Conservation (phyloP, 2,329 filamentous ascomycete species). For the Boeremia exigua region DNA sequence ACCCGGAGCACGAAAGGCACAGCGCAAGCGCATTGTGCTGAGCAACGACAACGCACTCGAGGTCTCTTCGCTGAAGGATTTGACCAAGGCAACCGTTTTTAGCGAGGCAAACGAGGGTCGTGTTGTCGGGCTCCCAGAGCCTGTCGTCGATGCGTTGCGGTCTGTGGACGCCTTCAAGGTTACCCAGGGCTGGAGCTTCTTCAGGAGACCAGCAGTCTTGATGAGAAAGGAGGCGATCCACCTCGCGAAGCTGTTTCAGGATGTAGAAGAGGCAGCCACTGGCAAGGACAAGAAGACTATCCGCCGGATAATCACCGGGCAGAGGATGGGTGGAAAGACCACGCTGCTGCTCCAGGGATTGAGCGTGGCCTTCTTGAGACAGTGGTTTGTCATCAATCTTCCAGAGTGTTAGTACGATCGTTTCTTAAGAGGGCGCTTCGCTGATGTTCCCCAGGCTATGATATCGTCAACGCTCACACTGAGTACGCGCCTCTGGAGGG, state of each 20-base stretch:
- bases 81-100: conserved; percentile 62
- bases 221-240: conserved; percentile 79
- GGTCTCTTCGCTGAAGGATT: conserved; percentile 69
- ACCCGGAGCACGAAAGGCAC: conserved; percentile 82
- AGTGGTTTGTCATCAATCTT: conserved; percentile 88
- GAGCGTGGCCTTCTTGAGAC: conserved; percentile 78
- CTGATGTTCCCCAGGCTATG: conserved; percentile 66
- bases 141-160: conserved; percentile 78
- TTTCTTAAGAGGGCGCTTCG: neutral
- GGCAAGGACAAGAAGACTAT: conserved; percentile 60
- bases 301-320: conserved; percentile 74
- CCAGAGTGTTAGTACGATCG: conserved; percentile 73
- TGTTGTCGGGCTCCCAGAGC: conserved; percentile 72
- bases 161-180: conserved; percentile 90
- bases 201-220: conserved; percentile 79
- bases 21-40: conserved; percentile 86
- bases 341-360: conserved; percentile 83
- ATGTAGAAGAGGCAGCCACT: conserved; percentile 63
- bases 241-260: conserved; percentile 59
- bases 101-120: conserved; percentile 61
- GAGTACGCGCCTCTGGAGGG: conserved; percentile 76
- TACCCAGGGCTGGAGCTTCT: conserved; percentile 86
- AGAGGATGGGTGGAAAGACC: conserved; percentile 82
- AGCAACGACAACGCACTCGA: conserved; percentile 92
- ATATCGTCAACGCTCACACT: conserved; percentile 79